These are phyloP conservation scores for Pythium chondricola DNA, from an alignment of 352 stramenopile genomes.

Conservation along the genomic window DNA sequence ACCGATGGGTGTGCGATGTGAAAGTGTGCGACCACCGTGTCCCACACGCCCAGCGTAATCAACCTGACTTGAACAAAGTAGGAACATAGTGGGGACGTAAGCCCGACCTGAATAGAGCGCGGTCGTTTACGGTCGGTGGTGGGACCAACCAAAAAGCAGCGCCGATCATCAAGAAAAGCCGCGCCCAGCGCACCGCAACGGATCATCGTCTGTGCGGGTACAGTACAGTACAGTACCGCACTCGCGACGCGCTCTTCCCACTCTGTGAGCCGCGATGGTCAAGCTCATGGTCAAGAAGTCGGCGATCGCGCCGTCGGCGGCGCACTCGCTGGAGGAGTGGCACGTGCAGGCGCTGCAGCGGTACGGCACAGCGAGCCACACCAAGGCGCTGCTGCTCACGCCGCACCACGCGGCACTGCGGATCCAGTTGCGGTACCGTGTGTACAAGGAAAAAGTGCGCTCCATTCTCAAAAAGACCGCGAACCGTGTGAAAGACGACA, in stretches of 20 bases:
- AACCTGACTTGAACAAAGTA: neutral
- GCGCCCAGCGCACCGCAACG: too few relatives aligned
- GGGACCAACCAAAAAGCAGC: conserved; percentile 14
- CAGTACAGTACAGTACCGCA: too few relatives aligned
- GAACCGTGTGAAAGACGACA: conserved; percentile 25
- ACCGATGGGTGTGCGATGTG: too few relatives aligned
- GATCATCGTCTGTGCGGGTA: neutral
- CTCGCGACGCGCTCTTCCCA: too few relatives aligned
- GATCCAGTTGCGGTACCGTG: conserved; percentile 70
- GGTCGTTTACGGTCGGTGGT: too few relatives aligned
- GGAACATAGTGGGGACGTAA: too few relatives aligned
- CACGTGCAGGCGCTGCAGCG: conserved; percentile 28
- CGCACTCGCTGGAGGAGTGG: conserved; percentile 37
- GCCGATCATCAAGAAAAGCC: too few relatives aligned
- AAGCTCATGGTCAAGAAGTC: conserved; percentile 37
- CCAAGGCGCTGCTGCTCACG: conserved; percentile 29
- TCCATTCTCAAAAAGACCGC: conserved; percentile 51
- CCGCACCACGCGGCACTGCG: conserved; percentile 41
- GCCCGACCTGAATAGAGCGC: conserved; percentile 17
- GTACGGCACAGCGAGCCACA: conserved; percentile 3
- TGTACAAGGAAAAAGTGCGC: conserved; percentile 65
- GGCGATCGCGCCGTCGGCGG: conserved; percentile 22
- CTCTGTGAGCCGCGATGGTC: too few relatives aligned
- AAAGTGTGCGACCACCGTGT: too few relatives aligned
- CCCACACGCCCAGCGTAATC: too few relatives aligned